Evolutionary conservation across 192 early-diverging fungal genomes (phyloP).

Genomic region (Coemansia sp.): DNA sequence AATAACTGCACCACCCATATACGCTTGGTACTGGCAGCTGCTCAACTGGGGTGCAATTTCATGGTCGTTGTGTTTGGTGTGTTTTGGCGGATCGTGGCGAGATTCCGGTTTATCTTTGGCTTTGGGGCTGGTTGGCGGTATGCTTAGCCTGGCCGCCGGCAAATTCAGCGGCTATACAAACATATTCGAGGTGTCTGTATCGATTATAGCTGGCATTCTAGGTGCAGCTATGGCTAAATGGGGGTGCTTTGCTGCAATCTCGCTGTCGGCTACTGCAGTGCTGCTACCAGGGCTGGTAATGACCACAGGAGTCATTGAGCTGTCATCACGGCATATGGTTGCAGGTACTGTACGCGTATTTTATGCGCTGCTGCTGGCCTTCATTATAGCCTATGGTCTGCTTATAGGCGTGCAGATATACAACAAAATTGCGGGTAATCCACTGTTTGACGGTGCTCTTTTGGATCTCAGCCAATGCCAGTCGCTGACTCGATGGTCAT

Average conservation of each 20-base stretch:
- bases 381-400: conserved; percentile 71
- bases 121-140: conserved; percentile 55
- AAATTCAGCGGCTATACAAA: conserved; percentile 60
- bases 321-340: conserved; percentile 82
- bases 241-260: conserved; percentile 61
- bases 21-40: conserved; percentile 59
- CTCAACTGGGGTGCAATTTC: conserved; percentile 58
- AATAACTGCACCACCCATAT: conserved; percentile 50
- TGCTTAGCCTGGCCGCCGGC: conserved; percentile 59
- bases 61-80: conserved; percentile 60
- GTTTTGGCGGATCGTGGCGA: conserved; percentile 65
- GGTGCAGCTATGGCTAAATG: conserved; percentile 55
- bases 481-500: conserved; percentile 41
- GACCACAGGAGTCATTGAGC: conserved; percentile 80
- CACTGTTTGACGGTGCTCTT: conserved; percentile 8
- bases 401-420: conserved; percentile 61
- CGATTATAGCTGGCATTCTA: conserved; percentile 58
- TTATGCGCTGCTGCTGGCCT: conserved; percentile 73
- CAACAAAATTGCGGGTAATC: conserved; percentile 57
- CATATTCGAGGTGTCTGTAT: conserved; percentile 64
- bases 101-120: conserved; percentile 60
- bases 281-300: conserved; percentile 70
- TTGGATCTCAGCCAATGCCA: conserved; percentile 55
- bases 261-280: conserved; percentile 61
- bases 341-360: conserved; percentile 84